These are phyloP conservation scores for Beta corolliflora DNA, from an alignment of 179 eudicot species.

Conservation along the genomic window DNA sequence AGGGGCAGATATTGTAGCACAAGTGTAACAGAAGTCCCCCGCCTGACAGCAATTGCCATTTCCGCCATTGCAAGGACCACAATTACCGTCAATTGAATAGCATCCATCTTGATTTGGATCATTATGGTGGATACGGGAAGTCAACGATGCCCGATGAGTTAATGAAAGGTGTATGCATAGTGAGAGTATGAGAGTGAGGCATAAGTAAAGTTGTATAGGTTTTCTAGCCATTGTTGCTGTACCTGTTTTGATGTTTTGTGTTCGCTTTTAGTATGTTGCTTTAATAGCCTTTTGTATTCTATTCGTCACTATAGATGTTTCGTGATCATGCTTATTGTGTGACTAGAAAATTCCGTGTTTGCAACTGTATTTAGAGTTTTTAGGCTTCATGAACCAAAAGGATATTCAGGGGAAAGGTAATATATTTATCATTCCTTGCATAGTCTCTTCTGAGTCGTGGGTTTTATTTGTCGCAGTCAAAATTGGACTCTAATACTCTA, in stretches of 20 bases:
- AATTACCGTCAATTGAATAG: neutral
- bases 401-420: too few species aligned
- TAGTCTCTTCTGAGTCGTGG: too few species aligned
- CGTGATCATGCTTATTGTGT: neutral
- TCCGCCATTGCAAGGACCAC: neutral
- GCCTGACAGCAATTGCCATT: neutral
- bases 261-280: neutral
- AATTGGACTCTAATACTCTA: too few species aligned
- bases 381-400: too few species aligned
- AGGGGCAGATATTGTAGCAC: neutral
- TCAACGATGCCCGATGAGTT: neutral
- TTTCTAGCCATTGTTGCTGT: neutral
- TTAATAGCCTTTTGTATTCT: too few species aligned
- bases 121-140: neutral
- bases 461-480: too few species aligned
- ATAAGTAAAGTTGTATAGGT: constrained; percentile 4
- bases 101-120: constrained; percentile 5
- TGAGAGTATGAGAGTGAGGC: neutral
- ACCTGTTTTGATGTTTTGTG: neutral
- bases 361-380: too few species aligned
- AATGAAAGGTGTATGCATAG: neutral
- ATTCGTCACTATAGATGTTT: neutral
- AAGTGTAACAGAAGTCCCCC: constrained; percentile 1
- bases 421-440: too few species aligned
- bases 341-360: too few species aligned